phyloP scores from a whole-genome alignment of 768 basidiomycete genomes.

The Trametes villosa region DNA sequence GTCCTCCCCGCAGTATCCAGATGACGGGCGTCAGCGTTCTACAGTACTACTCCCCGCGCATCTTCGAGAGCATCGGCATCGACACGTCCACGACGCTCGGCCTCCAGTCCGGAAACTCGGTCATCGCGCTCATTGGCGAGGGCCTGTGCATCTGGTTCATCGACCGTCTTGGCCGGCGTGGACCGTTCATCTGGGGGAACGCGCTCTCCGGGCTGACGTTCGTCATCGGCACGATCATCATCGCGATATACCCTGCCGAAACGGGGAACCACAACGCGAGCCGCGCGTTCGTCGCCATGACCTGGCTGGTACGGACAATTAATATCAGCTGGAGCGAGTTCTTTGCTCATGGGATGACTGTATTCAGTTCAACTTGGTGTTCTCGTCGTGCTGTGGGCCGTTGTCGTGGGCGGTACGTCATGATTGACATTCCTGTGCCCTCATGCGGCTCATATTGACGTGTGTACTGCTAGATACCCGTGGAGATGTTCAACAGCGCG shows the following conservation, averaged over 20 bases:
- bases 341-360: not conserved
- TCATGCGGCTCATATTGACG: no score
- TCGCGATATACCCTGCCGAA: conserved; percentile 29
- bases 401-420: conserved; percentile 29
- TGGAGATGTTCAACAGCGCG: conserved; percentile 34
- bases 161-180: conserved; percentile 30
- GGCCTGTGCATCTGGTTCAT: conserved; percentile 34
- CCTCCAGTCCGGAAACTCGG: conserved; percentile 57
- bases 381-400: conserved; percentile 30
- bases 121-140: conserved; percentile 58
- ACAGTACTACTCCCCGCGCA: conserved; percentile 30
- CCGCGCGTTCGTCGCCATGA: conserved; percentile 33
- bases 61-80: conserved; percentile 26
- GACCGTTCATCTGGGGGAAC: conserved; percentile 30
- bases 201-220: conserved; percentile 30
- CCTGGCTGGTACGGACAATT: conserved; percentile 30
- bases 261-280: conserved; percentile 27
- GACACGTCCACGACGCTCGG: conserved; percentile 43
- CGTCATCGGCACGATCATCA: conserved; percentile 31
- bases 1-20: conserved; percentile 58
- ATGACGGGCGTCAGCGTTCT: conserved; percentile 64
- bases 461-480: conserved; percentile 22
- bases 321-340: not conserved
- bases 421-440: not conserved
- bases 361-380: conserved; percentile 30